These are phyloP conservation scores for Colletotrichum musicola DNA, from an alignment of 2,329 filamentous ascomycete genomes.

Conservation along the genomic window DNA sequence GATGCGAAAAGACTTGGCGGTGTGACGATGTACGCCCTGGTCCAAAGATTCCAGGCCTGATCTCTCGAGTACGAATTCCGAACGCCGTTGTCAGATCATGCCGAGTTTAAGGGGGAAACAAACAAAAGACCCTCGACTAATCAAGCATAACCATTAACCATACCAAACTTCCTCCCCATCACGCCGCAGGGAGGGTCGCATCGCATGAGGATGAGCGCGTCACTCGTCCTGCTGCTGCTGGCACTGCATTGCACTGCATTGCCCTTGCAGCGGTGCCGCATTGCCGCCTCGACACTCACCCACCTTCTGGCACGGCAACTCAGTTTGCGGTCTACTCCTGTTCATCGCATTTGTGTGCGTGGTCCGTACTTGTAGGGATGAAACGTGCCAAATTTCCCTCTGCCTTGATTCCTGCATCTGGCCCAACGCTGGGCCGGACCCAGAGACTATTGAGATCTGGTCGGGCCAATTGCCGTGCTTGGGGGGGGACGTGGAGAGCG, in stretches of 20 bases:
- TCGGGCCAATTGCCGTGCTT: conserved; percentile 25
- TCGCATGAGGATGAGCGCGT: conserved; percentile 16
- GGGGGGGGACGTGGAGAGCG: conserved; percentile 14
- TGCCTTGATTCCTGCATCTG: conserved; percentile 32
- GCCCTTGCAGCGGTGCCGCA: conserved; percentile 12
- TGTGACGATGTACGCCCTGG: no score
- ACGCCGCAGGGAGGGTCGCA: conserved; percentile 9
- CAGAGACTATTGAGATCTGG: conserved; percentile 20
- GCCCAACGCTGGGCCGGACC: background rate
- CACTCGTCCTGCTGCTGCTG: no score
- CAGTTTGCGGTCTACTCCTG: background rate
- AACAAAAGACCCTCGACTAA: background rate
- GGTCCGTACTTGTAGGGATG: background rate
- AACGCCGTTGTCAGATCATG: conserved; percentile 19
- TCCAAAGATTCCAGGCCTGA: no score
- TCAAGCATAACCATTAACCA: conserved; percentile 2
- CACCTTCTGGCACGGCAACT: background rate
- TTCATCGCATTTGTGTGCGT: background rate
- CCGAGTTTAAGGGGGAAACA: background rate
- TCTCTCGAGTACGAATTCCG: background rate
- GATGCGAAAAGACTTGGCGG: no score
- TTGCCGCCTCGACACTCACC: conserved; percentile 14
- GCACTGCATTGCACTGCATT: no score
- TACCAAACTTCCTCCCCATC: conserved; percentile 8
- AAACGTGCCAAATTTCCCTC: conserved; percentile 31